Conservation (phyloP, 192 early-diverging fungal species). For the Coemansia sp. region DNA sequence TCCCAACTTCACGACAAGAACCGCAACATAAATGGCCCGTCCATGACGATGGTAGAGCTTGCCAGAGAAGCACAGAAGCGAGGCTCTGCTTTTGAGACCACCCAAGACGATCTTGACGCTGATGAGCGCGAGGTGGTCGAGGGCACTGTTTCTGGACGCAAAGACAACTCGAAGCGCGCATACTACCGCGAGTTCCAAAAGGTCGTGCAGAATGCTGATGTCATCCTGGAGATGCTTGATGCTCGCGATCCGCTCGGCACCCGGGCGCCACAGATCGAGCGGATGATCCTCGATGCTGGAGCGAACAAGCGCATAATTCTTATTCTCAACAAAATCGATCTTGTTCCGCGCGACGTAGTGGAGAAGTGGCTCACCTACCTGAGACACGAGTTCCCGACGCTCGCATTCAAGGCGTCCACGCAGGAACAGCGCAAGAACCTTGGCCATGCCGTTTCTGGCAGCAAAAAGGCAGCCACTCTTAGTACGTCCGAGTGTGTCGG, state of each 20-base stretch:
- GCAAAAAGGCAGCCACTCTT: conserved; percentile 40
- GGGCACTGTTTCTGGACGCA: conserved; percentile 70
- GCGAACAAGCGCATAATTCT: conserved; percentile 91
- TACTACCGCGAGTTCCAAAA: conserved; percentile 98
- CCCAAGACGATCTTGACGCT: conserved; percentile 36
- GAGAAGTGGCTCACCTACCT: conserved; percentile 95
- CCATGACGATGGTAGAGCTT: conserved; percentile 69
- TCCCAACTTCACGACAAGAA: conserved; percentile 67
- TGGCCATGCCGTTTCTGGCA: conserved; percentile 66
- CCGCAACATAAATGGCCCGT: conserved; percentile 52
- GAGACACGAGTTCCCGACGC: conserved; percentile 94
- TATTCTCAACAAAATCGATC: conserved; percentile 98
- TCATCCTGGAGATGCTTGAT: conserved; percentile 96
- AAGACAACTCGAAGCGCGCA: conserved; percentile 95
- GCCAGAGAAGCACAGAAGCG: conserved; percentile 69
- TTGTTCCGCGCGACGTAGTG: conserved; percentile 91
- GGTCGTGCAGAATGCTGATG: conserved; percentile 95
- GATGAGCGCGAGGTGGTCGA: conserved; percentile 60
- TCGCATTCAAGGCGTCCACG: conserved; percentile 98
- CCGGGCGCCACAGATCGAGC: conserved; percentile 89
- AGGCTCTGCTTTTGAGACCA: conserved; percentile 54
- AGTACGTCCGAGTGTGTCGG: conserved; percentile 82
- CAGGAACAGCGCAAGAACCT: conserved; percentile 91
- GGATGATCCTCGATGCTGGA: conserved; percentile 89
- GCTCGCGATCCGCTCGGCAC: conserved; percentile 97